Conservation (phyloP, 805 yeast species). For the Candida insectalens region DNA sequence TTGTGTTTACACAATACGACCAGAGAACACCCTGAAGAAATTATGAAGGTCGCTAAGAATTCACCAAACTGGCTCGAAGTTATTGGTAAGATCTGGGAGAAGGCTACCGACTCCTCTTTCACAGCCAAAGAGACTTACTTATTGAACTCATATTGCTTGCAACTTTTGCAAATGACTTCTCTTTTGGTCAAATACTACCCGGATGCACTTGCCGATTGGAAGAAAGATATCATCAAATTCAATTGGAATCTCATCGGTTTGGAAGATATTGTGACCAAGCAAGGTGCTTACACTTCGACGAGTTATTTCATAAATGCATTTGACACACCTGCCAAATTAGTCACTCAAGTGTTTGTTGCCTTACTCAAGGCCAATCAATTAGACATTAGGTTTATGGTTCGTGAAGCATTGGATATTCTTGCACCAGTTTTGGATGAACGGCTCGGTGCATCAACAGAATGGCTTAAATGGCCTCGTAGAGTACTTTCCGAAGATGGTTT, state of each 20-base stretch:
- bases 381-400: conserved; percentile 75
- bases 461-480: conserved; percentile 94
- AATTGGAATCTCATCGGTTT: conserved; percentile 89
- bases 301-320: conserved; percentile 78
- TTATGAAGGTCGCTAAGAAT: conserved; percentile 10
- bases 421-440: conserved; percentile 81
- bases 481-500: conserved; percentile 86
- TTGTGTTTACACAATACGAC: conserved; percentile 55
- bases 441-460: conserved; percentile 49
- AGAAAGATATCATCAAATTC: conserved; percentile 84
- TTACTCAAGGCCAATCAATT: conserved; percentile 73
- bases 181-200: conserved; percentile 65
- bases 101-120: conserved; percentile 37
- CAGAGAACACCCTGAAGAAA: conserved; percentile 26
- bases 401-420: conserved; percentile 76
- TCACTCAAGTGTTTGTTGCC: conserved; percentile 88
- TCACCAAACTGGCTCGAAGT: conserved; percentile 53
- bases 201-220: conserved; percentile 41
- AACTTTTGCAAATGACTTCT: conserved; percentile 73
- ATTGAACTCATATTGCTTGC: conserved; percentile 66
- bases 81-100: conserved; percentile 69
- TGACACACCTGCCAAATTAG: conserved; percentile 82
- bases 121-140: conserved; percentile 53
- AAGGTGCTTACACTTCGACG: conserved; percentile 85
- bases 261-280: conserved; percentile 83